These are phyloP conservation scores for Aspergillus avenaceus DNA, from an alignment of 495 filamentous ascomycete genomes.

Conservation along the genomic window DNA sequence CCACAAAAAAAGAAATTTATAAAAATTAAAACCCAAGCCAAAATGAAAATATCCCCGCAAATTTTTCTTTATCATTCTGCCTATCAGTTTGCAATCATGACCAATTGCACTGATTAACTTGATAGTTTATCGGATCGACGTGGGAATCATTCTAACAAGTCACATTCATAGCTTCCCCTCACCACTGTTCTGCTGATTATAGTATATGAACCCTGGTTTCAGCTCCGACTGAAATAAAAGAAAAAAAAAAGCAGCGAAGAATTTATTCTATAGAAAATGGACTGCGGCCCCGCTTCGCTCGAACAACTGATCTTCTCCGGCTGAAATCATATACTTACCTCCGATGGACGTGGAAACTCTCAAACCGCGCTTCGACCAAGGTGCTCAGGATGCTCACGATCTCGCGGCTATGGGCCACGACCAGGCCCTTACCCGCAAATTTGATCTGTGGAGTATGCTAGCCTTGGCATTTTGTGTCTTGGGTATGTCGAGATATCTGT, in stretches of 20 bases:
- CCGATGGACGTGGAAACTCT: constrained; percentile 32
- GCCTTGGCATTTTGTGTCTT: constrained; percentile 41
- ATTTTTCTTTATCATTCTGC: not conserved
- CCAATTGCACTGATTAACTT: constrained; percentile 5
- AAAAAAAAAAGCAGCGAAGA: too few relatives aligned
- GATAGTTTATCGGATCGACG: not conserved
- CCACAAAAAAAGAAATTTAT: not conserved
- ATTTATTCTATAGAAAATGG: too few relatives aligned
- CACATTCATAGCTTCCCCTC: too few relatives aligned
- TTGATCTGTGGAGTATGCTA: constrained; percentile 45
- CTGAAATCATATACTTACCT: not conserved
- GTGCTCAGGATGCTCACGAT: constrained; percentile 43
- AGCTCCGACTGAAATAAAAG: too few relatives aligned
- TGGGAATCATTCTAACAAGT: too few relatives aligned
- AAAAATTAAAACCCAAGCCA: not conserved
- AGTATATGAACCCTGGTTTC: constrained; percentile 4
- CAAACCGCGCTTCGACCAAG: constrained; percentile 33
- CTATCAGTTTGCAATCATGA: constrained; percentile 1
- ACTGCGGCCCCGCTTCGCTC: not conserved
- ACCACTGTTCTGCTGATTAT: too few relatives aligned
- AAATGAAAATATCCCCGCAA: not conserved
- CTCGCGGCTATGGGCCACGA: constrained; percentile 47
- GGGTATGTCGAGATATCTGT: constrained; percentile 4
- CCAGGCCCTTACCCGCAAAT: constrained; percentile 45
- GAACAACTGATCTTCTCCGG: not conserved